Base-by-base conservation (phyloP, 176 grass and related monocot species). In the Ensete glaucum region DNA sequence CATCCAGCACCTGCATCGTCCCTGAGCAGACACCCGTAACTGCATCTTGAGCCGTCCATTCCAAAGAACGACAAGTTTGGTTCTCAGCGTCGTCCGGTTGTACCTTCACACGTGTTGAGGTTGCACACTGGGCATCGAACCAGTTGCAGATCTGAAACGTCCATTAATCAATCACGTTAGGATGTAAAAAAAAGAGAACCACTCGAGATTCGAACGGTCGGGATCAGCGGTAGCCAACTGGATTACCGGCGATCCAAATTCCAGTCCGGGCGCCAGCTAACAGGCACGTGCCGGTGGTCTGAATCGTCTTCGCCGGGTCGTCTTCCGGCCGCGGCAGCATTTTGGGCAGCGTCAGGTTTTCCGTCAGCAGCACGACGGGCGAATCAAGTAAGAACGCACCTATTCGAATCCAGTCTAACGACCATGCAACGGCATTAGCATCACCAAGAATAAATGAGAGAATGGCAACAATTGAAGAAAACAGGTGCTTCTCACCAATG, bases 181-280 rank as follows among this genome's bases (percentile, higher is more conserved):
- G 29, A 17, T 58, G 21, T 50, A 2, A 8, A 20, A 8, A 20
- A 15, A 54, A 50, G 25, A 70, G 64, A 54, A n/a, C 10, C 24
- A 50, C 58, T 52, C n/a, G 52, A 43, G 53, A 70, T 21, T 51
- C 55, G 19, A 20, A 23, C 25, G 51, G 24, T 69, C 50, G 4
- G 26, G 27, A 75, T 16, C 9, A 12, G 21, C 5, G 22, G 21
- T 48, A 19, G 50, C 3, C 29, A 7, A 16, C 77, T 49, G 56
- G 34, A 19, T 70, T 79, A 91, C 95, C 95, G 1, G 90, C 87
- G 49, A 98, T 93, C 95, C 95, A 98, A 86, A 93, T 89, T 69
- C 95, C 95, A 2, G 80, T 77, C 57, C 89, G 85, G 64, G 71
- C 78, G 25, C 86, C 86, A 66, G 53, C 23, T 53, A 99, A 26